These are phyloP conservation scores for Phytophthora palmivora DNA, from an alignment of 352 stramenopile genomes.

Conservation along the genomic window DNA sequence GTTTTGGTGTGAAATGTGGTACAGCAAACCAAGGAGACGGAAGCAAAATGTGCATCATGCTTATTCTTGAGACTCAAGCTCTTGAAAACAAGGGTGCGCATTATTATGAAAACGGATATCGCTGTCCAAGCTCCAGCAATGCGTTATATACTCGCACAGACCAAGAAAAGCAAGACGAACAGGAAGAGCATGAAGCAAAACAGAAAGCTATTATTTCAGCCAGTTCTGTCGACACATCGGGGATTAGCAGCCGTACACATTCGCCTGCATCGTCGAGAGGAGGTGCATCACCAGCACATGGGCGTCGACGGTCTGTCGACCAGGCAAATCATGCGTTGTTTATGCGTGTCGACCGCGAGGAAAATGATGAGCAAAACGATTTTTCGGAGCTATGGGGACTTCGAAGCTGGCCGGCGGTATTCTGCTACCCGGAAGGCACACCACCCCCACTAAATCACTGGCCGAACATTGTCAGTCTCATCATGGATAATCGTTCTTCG, in stretches of 20 bases:
- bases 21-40: slow-evolving; percentile 61
- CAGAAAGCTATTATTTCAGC: slow-evolving; percentile 25
- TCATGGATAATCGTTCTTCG: slow-evolving; percentile 80
- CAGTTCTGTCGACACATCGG: slow-evolving; percentile 25
- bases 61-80: slow-evolving; percentile 80
- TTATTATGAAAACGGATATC: slow-evolving; percentile 82
- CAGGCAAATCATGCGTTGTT: slow-evolving; percentile 51
- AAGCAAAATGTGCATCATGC: slow-evolving; percentile 61
- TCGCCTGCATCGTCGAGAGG: slow-evolving; percentile 40
- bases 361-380: slow-evolving; percentile 75
- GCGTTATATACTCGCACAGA: slow-evolving; percentile 41
- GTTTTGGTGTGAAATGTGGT: slow-evolving; percentile 15
- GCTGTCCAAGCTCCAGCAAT: slow-evolving; percentile 70
- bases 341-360: slow-evolving; percentile 59
- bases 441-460: slow-evolving; percentile 71
- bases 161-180: slow-evolving; percentile 42
- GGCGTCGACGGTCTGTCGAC: slow-evolving; percentile 31
- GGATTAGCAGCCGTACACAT: slow-evolving; percentile 33
- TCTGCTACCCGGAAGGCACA: slow-evolving; percentile 77
- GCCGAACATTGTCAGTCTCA: slow-evolving; percentile 88
- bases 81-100: slow-evolving; percentile 79
- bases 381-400: slow-evolving; percentile 85
- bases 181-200: slow-evolving; percentile 32
- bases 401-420: slow-evolving; percentile 82
- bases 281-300: slow-evolving; percentile 33